Percentiles rank a stretch among this genome's conserved stretches.
These are phyloP conservation scores for Penicillium coprophilum DNA, from an alignment of 495 filamentous ascomycete species.

Conservation along the genomic window DNA sequence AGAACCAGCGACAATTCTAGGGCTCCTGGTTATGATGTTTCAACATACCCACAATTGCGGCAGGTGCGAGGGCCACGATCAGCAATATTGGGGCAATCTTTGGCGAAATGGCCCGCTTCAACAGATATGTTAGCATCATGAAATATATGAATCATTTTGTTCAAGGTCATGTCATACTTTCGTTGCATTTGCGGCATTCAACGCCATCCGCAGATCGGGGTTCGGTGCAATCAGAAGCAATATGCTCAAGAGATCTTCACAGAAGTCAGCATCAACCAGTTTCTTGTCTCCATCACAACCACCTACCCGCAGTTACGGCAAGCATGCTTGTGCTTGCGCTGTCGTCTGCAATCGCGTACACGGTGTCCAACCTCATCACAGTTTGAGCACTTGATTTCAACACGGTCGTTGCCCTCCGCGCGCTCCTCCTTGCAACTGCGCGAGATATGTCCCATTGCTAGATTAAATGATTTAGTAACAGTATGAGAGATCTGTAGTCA, in stretches of 20 bases:
- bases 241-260: slow-evolving; percentile 56
- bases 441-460: slow-evolving; percentile 71
- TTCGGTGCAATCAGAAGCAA: slow-evolving; percentile 62
- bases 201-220: slow-evolving; percentile 70
- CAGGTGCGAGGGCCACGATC: slow-evolving; percentile 50
- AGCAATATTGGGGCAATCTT: slow-evolving; percentile 68
- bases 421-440: slow-evolving; percentile 66
- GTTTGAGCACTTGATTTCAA: slow-evolving; percentile 69
- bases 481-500: background rate
- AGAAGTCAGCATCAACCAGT: slow-evolving; percentile 14
- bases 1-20: slow-evolving; percentile 6
- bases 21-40: background rate
- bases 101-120: slow-evolving; percentile 77
- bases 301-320: slow-evolving; percentile 84
- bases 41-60: slow-evolving; percentile 61
- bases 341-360: slow-evolving; percentile 64
- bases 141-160: background rate
- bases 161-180: slow-evolving; percentile 47
- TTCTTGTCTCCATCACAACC: background rate
- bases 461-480: slow-evolving; percentile 1
- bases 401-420: slow-evolving; percentile 40
- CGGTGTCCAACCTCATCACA: slow-evolving; percentile 74
- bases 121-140: slow-evolving; percentile 14
- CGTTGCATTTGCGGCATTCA: slow-evolving; percentile 76
- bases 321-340: slow-evolving; percentile 56